Evolutionary conservation across 2,329 filamentous ascomycete genomes (phyloP), one percentile per base, ranked within the genome.

Genomic region (Ceratocystis lukuohia): DNA sequence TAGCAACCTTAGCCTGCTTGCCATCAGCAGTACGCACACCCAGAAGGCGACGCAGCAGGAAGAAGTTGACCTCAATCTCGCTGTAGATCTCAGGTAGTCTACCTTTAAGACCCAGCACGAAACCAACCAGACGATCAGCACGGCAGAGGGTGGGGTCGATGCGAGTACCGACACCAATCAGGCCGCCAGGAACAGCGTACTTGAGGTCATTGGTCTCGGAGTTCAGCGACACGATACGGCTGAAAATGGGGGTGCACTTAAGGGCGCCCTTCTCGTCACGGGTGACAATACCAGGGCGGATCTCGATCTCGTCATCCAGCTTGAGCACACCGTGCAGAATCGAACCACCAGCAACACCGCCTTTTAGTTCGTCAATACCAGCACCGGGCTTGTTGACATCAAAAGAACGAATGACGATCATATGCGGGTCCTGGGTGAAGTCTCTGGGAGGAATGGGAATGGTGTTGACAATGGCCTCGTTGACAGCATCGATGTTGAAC

Each of bases 341-440:
- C 77, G 86, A 91, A 71, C 94, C 94, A 86, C 94, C 94, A 72
- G 94, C 94, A 76, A 99, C 94, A 84, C 94, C 94, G 75, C 94
- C 94, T 84, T 97, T 96, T 69, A 99, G 83, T 72, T 99, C 94
- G 69, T 97, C 93, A 70, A 99, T 97, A 78, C 96, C 94, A 53
- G 94, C 92, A 84, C 94, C 94, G 53, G 94, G 94, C 84, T 99
- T 99, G 86, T 99, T 99, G 74, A 99, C 95, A 74, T 99, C 94
- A 77, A 99, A 99, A 1, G 93, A 97, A 77, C 94, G 91, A 76
- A 99, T 99, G 75, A 99, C 88, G 74, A 99, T 99, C 91, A 99
- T 96, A 79, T 96, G 92, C 56, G 94, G 94, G 71, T 93, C 89
- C 72, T 88, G 85, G 71, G 86, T 86, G 80, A 99, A 97, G 77